These are phyloP conservation scores for Oropetium thomaeum DNA, from an alignment of 176 grass and related monocot genomes.

Conservation along the genomic window DNA sequence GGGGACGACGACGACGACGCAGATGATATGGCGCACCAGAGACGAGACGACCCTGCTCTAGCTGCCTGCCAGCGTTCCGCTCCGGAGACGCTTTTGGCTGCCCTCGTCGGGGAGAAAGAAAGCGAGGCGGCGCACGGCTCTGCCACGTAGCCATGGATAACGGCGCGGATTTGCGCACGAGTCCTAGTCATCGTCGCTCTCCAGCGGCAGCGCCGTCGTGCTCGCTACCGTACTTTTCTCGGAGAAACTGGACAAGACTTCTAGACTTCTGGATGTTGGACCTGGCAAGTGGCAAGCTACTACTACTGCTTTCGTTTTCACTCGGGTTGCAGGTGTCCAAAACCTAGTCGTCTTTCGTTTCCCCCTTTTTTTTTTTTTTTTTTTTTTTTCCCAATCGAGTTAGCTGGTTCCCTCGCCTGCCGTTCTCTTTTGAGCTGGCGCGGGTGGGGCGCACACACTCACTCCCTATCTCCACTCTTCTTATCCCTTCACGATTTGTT, in stretches of 20 bases:
- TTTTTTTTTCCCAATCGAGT: neutral
- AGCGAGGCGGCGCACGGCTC: neutral
- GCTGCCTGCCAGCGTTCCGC: too few relatives aligned
- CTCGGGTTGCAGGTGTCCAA: neutral
- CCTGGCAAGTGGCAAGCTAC: too few relatives aligned
- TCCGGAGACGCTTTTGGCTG: too few relatives aligned
- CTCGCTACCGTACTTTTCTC: neutral
- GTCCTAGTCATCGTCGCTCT: too few relatives aligned
- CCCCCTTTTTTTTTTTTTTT: neutral
- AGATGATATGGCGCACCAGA: too few relatives aligned
- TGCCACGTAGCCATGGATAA: neutral
- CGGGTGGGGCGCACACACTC: neutral
- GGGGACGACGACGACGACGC: too few relatives aligned
- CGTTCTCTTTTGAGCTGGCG: constrained; percentile 31
- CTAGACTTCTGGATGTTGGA: neutral
- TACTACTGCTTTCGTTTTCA: constrained; percentile 21
- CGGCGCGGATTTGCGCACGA: too few relatives aligned
- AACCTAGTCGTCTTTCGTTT: neutral
- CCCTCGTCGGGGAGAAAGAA: too few relatives aligned
- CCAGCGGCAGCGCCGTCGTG: too few relatives aligned
- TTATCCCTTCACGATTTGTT: neutral
- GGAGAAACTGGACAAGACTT: neutral
- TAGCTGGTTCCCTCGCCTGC: neutral
- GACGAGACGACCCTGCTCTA: too few relatives aligned
- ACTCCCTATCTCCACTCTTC: constrained; percentile 6